These are phyloP conservation scores for Neofusicoccum parvum DNA, from an alignment of 2,329 filamentous ascomycete genomes.

Conservation along the genomic window DNA sequence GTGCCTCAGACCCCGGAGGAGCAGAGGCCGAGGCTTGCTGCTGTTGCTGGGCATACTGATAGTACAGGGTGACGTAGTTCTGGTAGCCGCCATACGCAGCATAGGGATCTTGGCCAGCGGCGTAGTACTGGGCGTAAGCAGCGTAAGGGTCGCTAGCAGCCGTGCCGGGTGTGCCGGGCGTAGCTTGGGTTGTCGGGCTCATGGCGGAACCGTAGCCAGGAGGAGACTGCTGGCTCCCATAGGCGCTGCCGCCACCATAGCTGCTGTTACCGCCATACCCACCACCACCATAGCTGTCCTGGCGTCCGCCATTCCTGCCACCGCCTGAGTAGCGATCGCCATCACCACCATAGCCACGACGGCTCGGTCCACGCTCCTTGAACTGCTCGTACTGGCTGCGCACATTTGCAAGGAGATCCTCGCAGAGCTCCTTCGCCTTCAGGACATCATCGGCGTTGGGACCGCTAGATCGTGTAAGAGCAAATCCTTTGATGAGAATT, in stretches of 20 bases:
- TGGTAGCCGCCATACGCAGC: slow-evolving; percentile 81
- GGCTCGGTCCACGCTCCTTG: slow-evolving; percentile 67
- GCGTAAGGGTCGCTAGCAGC: slow-evolving; percentile 67
- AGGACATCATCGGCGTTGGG: slow-evolving; percentile 86
- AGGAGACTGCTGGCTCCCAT: slow-evolving; percentile 40
- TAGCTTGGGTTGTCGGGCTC: slow-evolving; percentile 33
- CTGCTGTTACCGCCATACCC: slow-evolving; percentile 28
- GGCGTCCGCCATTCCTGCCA: slow-evolving; percentile 42
- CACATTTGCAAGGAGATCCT: slow-evolving; percentile 84
- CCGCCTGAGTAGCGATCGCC: slow-evolving; percentile 37
- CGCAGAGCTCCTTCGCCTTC: slow-evolving; percentile 83
- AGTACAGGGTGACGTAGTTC: slow-evolving; percentile 35
- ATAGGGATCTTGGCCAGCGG: slow-evolving; percentile 73
- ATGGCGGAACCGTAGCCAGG: slow-evolving; percentile 34
- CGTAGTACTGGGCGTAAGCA: slow-evolving; percentile 83
- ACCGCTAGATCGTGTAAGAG: slow-evolving; percentile 57
- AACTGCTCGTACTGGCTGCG: slow-evolving; percentile 85
- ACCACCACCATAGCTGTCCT: slow-evolving; percentile 43
- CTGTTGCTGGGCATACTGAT: slow-evolving; percentile 32
- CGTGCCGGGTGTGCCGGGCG: slow-evolving; percentile 44
- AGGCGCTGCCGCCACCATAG: slow-evolving; percentile 31
- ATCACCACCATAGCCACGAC: slow-evolving; percentile 45
- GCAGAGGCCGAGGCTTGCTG: slow-evolving; percentile 30
- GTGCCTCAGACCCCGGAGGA: slow-evolving; percentile 32
- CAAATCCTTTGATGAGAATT: slow-evolving; percentile 17